Base-by-base conservation (phyloP, 108 stramenopile genomes). In the Asterionellopsis glacialis region DNA sequence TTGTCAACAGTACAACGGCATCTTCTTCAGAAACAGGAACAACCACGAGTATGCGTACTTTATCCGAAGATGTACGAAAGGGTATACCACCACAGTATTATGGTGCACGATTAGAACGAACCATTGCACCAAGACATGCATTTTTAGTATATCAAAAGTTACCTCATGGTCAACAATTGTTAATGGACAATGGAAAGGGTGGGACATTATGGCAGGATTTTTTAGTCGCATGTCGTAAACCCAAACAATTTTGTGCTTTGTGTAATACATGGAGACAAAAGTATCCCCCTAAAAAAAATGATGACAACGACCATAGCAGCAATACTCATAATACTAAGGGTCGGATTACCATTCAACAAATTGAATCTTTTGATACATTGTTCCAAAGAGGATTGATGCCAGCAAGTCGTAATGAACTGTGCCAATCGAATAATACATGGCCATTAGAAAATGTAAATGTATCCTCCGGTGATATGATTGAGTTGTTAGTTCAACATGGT, bases 101-200 rank as follows among this genome's bases (percentile, higher is more conserved):
- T 72, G 90, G 90, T 41, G 73, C 84, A 10, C 70, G 86, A 25
- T 61, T 88, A 52, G 90, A 91, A 64, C 59, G 72, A 41, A 79
- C 72, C 0, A 73, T 91, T 42, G 90, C 90, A 57, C 90, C 90
- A 19, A 67, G 84, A 16, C 85, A 91, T 67, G 90, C 90, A 14
- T 91, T 91, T 64, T 61, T 91, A 51, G 72, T 81, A 39, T 57
- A 65, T 45, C 65, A 47, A 56, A 74, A 75, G 28, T 72, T 83
- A 27, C 67, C 70, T 50, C 53, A 72, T 65, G 76, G 78, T 19
- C 45, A 11, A 51, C 51, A 45, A 12, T 47, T 76, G 38, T 14
- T 74, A 6, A 12, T 41, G 42, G 51, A 58, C 14, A 45, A 64
- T 44, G 54, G 55, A 12, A 54, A 61, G 50, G 33, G 33, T 33